phyloP scores from a whole-genome alignment of 176 grass and related monocot genomes.

The Tuctoria greenei region DNA sequence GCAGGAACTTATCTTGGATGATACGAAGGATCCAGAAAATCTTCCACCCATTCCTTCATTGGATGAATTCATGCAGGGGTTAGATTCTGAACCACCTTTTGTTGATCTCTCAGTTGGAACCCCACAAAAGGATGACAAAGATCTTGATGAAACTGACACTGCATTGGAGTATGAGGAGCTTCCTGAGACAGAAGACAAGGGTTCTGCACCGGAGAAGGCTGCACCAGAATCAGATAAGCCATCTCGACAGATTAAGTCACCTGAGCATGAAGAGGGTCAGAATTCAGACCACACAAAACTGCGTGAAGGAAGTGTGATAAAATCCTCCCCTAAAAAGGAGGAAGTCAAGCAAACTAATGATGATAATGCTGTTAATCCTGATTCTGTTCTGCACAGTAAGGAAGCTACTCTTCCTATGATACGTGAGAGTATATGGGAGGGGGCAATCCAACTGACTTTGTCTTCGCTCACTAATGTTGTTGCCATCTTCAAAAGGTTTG shows the following conservation, averaged over 20 bases:
- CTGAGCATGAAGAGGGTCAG: constrained; percentile 28
- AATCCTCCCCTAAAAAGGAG: constrained; percentile 32
- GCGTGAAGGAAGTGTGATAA: constrained; percentile 10
- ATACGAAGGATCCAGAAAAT: constrained; percentile 46
- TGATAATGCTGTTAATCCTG: constrained; percentile 43
- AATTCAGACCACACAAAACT: constrained; percentile 20
- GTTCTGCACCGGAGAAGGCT: constrained; percentile 24
- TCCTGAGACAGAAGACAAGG: constrained; percentile 37
- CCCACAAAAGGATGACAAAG: constrained; percentile 39
- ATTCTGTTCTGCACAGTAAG: neutral
- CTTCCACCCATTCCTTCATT: constrained; percentile 50
- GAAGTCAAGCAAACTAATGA: constrained; percentile 45
- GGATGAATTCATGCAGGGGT: constrained; percentile 58
- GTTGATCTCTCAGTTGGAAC: constrained; percentile 62
- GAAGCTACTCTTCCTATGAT: constrained; percentile 18
- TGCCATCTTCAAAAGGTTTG: constrained; percentile 80
- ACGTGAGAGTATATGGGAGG: constrained; percentile 60
- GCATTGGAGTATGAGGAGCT: constrained; percentile 38
- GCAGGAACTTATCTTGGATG: constrained; percentile 59
- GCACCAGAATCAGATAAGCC: constrained; percentile 25
- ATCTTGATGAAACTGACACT: constrained; percentile 40
- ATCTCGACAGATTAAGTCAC: constrained; percentile 45
- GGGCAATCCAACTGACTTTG: constrained; percentile 61
- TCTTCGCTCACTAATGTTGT: constrained; percentile 49
- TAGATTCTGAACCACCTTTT: constrained; percentile 67